A percentile compares a stretch with the other conserved stretches of the same genome.
Conservation (phyloP, 169 alveolate genomes). For the Eimeria acervulina region DNA sequence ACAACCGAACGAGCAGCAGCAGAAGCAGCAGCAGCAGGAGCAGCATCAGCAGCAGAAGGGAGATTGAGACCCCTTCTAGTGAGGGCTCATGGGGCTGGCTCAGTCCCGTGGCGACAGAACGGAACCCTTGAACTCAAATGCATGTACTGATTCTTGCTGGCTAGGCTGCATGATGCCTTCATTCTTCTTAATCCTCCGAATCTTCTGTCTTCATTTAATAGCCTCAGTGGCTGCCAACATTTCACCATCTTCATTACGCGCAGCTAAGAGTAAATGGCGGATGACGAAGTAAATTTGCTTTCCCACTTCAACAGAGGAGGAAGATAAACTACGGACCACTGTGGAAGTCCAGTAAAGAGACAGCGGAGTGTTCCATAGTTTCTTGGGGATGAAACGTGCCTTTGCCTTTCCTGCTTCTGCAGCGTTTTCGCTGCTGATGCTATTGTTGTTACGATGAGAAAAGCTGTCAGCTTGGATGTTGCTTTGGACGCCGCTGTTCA, state of each 20-base stretch:
- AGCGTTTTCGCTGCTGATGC: neutral
- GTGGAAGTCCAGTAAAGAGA: neutral
- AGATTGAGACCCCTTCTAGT: neutral
- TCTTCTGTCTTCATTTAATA: neutral
- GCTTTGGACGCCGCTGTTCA: neutral
- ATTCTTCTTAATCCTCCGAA: neutral
- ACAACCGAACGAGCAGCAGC: neutral
- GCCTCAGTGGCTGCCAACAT: constrained; percentile 11
- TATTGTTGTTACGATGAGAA: neutral
- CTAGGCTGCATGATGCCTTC: neutral
- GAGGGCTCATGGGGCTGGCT: constrained; percentile 34
- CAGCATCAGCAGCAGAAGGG: neutral
- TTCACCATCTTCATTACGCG: neutral
- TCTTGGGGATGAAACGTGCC: neutral
- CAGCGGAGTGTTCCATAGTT: neutral
- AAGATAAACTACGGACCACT: neutral
- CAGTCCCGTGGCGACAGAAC: constrained; percentile 32
- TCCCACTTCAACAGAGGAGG: neutral
- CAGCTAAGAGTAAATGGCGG: too few species aligned
- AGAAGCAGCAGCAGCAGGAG: neutral
- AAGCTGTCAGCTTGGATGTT: neutral
- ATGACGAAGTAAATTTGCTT: neutral
- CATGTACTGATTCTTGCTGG: neutral
- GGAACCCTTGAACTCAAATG: constrained; percentile 22
- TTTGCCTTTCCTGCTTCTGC: neutral